These are phyloP conservation scores for Mycena galericulata DNA, from an alignment of 768 basidiomycete genomes.

Conservation along the genomic window DNA sequence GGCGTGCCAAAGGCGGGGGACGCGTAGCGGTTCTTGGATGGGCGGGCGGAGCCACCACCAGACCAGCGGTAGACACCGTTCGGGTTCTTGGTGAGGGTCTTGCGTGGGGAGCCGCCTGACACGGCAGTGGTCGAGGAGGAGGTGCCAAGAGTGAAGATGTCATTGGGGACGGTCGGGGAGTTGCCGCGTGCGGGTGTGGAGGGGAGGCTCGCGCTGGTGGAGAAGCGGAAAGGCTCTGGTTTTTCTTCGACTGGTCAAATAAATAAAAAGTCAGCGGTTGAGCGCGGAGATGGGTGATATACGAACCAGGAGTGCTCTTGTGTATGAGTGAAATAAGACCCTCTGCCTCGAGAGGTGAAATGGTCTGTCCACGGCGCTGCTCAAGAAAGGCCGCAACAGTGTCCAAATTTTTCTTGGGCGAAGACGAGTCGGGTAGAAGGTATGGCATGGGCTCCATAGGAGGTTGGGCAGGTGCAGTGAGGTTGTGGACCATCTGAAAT, in stretches of 20 bases:
- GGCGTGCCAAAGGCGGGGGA: conserved; percentile 77
- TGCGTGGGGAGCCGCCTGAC: conserved; percentile 56
- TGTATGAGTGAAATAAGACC: conserved; percentile 68
- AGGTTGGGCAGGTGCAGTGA: conserved; percentile 10
- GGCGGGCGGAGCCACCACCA: conserved; percentile 77
- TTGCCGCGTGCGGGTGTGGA: conserved; percentile 54
- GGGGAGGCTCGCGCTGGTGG: conserved; percentile 51
- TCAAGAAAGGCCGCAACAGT: conserved; percentile 61
- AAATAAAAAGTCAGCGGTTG: conserved; percentile 15
- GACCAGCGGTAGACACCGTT: conserved; percentile 82
- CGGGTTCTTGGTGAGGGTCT: conserved; percentile 74
- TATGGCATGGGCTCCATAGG: conserved; percentile 7
- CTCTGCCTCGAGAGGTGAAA: conserved; percentile 65
- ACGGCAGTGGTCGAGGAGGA: conserved; percentile 27
- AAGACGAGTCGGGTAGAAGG: conserved; percentile 40
- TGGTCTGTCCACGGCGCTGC: conserved; percentile 58
- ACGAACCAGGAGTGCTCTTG: conserved; percentile 61
- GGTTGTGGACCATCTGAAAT: conserved; percentile 38
- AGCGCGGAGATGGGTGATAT: neutral
- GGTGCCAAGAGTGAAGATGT: conserved; percentile 36
- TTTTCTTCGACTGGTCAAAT: conserved; percentile 53
- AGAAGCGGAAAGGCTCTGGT: conserved; percentile 73
- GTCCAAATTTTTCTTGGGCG: conserved; percentile 59
- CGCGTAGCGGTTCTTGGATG: conserved; percentile 72
- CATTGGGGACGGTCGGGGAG: conserved; percentile 43